Conservation (phyloP, 371 early-diverging fungal genomes). For the Nematocida sp. region DNA sequence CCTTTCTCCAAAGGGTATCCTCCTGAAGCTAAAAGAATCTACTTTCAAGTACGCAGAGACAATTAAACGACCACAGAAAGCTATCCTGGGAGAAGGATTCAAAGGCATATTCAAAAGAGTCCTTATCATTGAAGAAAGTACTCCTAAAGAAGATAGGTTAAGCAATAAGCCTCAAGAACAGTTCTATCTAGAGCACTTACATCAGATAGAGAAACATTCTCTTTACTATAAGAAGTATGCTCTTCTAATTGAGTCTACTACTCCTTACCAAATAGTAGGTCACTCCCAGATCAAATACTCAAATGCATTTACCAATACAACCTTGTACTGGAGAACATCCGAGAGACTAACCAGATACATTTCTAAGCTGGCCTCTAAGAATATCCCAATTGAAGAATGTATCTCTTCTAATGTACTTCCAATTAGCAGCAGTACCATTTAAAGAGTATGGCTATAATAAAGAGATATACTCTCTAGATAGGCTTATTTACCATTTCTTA, state of each 20-base stretch:
- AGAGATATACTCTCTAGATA: not conserved
- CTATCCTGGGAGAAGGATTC: slow-evolving; percentile 37
- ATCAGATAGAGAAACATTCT: slow-evolving; percentile 13
- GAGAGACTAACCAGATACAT: slow-evolving; percentile 14
- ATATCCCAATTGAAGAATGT: slow-evolving; percentile 2
- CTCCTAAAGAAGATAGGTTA: not conserved
- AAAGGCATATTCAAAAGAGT: slow-evolving; percentile 30
- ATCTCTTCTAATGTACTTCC: not conserved
- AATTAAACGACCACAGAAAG: not conserved
- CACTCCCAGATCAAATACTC: not conserved
- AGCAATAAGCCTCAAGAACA: slow-evolving; percentile 18
- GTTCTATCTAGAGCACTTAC: slow-evolving; percentile 19
- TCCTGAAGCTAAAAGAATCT: slow-evolving; percentile 4
- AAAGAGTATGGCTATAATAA: not conserved
- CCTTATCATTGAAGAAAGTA: slow-evolving; percentile 28
- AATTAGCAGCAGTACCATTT: not conserved
- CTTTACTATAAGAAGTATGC: slow-evolving; percentile 43
- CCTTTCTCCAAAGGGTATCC: not conserved
- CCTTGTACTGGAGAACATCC: slow-evolving; percentile 28
- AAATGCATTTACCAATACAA: slow-evolving; percentile 5
- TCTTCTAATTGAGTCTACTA: slow-evolving; percentile 27
- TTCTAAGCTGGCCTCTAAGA: slow-evolving; percentile 21
- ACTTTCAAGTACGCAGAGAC: not conserved
- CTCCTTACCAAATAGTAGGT: slow-evolving; percentile 19
- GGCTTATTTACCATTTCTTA: slow-evolving; percentile 41